Percentiles rank a stretch among this genome's conserved stretches.
Evolutionary conservation across 192 early-diverging fungal genomes (phyloP).

Genomic region (Podila horticola): DNA sequence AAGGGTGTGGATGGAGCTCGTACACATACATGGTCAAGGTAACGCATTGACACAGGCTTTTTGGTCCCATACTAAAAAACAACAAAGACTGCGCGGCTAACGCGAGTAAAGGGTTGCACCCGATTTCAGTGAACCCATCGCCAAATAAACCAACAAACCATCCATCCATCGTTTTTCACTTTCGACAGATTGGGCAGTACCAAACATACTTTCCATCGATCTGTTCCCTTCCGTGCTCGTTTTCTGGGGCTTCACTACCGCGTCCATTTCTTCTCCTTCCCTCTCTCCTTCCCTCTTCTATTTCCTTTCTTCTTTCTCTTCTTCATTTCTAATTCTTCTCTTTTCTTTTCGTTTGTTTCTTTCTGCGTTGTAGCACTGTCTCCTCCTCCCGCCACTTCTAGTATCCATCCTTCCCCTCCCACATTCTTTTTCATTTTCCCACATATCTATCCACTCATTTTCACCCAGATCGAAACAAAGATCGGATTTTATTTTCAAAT

Average conservation of each 20-base stretch:
- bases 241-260: background rate
- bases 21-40: too few relatives aligned
- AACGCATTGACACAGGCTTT: too few relatives aligned
- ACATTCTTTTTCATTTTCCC: background rate
- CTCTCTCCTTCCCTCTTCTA: background rate
- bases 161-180: background rate
- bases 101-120: background rate
- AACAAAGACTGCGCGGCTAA: too few relatives aligned
- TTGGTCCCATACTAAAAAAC: too few relatives aligned
- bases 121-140: slow-evolving; percentile 1
- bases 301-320: background rate
- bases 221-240: too few relatives aligned
- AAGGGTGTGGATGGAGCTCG: too few relatives aligned
- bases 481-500: too few relatives aligned
- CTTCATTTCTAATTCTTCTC: background rate
- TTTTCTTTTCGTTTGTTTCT: background rate
- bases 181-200: background rate
- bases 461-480: too few relatives aligned
- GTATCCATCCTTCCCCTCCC: background rate
- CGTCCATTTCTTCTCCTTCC: background rate
- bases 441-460: background rate
- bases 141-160: background rate
- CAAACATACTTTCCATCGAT: background rate
- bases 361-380: background rate
- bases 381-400: background rate